A percentile compares a stretch with the other conserved stretches of the same genome.
Evolutionary conservation across 768 basidiomycete species (phyloP).

Genomic region (Boletellus ananiceps): DNA sequence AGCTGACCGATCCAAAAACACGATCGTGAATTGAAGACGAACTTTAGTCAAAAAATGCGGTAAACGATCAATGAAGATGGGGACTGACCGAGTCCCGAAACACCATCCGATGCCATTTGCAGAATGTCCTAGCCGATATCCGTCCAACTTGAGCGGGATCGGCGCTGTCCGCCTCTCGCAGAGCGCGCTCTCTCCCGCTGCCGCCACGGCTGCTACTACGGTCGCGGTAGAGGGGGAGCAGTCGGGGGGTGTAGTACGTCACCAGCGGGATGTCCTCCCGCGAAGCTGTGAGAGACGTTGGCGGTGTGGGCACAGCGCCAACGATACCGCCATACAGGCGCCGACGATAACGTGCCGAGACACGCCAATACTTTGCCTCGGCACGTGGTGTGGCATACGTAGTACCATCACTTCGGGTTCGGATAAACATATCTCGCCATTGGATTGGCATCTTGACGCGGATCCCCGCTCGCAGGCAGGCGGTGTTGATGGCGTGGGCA

Average conservation of each 20-base stretch:
- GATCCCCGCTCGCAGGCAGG: slow-evolving; percentile 15
- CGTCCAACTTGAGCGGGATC: slow-evolving; percentile 21
- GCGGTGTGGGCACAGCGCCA: neutral
- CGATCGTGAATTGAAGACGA: neutral
- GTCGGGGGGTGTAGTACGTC: slow-evolving; percentile 33
- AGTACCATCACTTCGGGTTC: slow-evolving; percentile 1
- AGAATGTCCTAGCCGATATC: slow-evolving; percentile 34
- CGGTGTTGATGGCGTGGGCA: slow-evolving; percentile 10
- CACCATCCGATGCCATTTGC: slow-evolving; percentile 48
- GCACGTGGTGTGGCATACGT: slow-evolving; percentile 21
- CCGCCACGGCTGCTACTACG: neutral
- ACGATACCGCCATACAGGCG: slow-evolving; percentile 24
- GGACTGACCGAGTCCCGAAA: slow-evolving; percentile 37
- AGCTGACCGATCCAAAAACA: slow-evolving; percentile 17
- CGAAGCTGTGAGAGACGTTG: slow-evolving; percentile 4
- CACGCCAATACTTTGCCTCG: slow-evolving; percentile 31
- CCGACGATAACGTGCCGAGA: slow-evolving; percentile 23
- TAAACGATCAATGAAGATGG: neutral
- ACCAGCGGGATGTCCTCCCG: slow-evolving; percentile 22
- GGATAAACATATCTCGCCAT: slow-evolving; percentile 6
- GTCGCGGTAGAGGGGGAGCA: slow-evolving; percentile 38
- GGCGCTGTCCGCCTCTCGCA: slow-evolving; percentile 1
- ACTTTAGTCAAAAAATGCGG: neutral
- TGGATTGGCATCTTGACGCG: slow-evolving; percentile 4
- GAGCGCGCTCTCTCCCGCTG: neutral